Percentiles rank a stretch among this genome's conserved stretches.
Evolutionary conservation across 305 asterid genomes (phyloP).

Genomic region (Plantago coronopus): DNA sequence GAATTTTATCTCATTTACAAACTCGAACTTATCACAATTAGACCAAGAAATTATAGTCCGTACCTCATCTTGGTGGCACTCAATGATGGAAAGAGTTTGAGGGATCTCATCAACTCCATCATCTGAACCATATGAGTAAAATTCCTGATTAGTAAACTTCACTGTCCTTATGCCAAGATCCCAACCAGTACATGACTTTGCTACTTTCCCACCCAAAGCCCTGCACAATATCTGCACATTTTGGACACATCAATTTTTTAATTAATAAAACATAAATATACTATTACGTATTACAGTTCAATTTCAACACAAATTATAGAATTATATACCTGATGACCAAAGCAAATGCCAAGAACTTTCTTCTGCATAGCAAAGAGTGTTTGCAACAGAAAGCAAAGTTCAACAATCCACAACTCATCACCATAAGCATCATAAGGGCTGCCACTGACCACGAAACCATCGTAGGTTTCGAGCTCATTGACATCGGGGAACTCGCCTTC

Average conservation of each 20-base stretch:
- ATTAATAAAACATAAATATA: no score
- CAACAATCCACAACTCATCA: constrained; percentile 49
- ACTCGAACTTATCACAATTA: no score
- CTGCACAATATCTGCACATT: constrained; percentile 49
- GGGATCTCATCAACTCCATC: constrained; percentile 39
- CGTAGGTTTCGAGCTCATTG: constrained; percentile 39
- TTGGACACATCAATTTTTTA: background rate
- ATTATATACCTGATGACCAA: constrained; percentile 61
- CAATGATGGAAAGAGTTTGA: constrained; percentile 41
- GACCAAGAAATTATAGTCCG: background rate
- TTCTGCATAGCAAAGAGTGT: constrained; percentile 48
- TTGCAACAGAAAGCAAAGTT: constrained; percentile 54
- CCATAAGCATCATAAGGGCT: constrained; percentile 73
- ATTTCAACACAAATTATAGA: background rate
- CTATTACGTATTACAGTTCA: no score
- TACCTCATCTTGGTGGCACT: constrained; percentile 86
- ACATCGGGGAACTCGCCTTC: constrained; percentile 56
- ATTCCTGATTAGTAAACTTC: constrained; percentile 30
- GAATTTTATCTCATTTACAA: no score
- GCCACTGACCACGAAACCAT: constrained; percentile 72
- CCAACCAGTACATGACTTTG: constrained; percentile 59
- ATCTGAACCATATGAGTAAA: constrained; percentile 31
- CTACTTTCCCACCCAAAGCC: constrained; percentile 75
- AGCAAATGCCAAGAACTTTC: constrained; percentile 76
- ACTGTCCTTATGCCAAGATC: constrained; percentile 70